A percentile compares a stretch with the other conserved stretches of the same genome.
Evolutionary conservation across 768 basidiomycete species (phyloP).

Genomic region (Ramaria rubella): DNA sequence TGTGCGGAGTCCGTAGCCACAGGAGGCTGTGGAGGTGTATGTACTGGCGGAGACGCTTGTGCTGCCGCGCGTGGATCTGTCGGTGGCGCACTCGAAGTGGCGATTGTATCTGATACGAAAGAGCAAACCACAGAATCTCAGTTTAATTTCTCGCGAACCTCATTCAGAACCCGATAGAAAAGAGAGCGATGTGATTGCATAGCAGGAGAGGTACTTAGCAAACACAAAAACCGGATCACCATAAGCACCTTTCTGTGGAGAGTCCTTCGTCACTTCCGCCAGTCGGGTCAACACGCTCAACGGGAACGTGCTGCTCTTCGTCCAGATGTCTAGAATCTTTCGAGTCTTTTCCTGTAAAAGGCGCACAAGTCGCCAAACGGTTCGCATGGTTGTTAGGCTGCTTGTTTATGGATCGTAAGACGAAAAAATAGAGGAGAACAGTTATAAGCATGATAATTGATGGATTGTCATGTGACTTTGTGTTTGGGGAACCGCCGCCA

Average conservation of each 20-base stretch:
- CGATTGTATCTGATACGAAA: constrained; percentile 46
- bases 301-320: constrained; percentile 85
- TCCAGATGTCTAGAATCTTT: constrained; percentile 98
- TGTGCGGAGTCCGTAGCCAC: constrained; percentile 22
- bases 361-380: constrained; percentile 25
- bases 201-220: constrained; percentile 73
- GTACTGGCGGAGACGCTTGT: constrained; percentile 23
- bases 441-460: constrained; percentile 7
- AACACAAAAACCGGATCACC: constrained; percentile 49
- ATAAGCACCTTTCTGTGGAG: constrained; percentile 81
- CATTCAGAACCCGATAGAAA: constrained; percentile 33
- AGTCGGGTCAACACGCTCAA: constrained; percentile 65
- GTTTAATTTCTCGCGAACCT: constrained; percentile 61
- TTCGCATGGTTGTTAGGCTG: constrained; percentile 9
- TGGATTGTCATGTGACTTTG: neutral
- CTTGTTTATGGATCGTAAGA: constrained; percentile 1
- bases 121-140: constrained; percentile 38
- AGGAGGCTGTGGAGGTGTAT: constrained; percentile 20
- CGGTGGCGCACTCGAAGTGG: constrained; percentile 17
- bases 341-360: constrained; percentile 83
- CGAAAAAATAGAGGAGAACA: neutral
- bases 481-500: neutral
- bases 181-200: constrained; percentile 51
- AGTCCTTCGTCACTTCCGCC: constrained; percentile 58
- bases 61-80: constrained; percentile 22